A percentile compares a stretch with the other conserved stretches of the same genome.
These are phyloP conservation scores for Malassezia brasiliensis DNA, from an alignment of 1,284 basidiomycete species.

Conservation along the genomic window DNA sequence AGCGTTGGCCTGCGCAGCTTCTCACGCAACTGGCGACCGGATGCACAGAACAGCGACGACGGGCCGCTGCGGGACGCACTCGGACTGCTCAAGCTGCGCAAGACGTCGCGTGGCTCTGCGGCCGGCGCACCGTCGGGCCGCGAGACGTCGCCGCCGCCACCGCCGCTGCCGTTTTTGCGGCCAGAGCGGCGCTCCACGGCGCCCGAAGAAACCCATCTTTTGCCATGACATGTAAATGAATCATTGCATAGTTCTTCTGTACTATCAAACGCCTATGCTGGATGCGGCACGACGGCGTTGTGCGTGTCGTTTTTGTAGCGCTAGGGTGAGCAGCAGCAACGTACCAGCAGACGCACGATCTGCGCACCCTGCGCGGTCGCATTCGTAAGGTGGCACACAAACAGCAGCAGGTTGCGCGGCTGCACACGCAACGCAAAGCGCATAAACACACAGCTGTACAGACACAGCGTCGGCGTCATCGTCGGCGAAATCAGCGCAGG, in stretches of 20 bases:
- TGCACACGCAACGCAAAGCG: constrained; percentile 45
- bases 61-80: background rate
- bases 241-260: constrained; percentile 1
- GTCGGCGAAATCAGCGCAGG: constrained; percentile 44
- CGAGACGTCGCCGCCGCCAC: no score
- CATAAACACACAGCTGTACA: constrained; percentile 45
- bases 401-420: constrained; percentile 44
- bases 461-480: constrained; percentile 39
- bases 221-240: background rate
- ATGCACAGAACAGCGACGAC: background rate
- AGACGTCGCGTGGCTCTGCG: background rate
- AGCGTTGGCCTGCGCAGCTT: background rate
- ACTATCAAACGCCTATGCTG: background rate
- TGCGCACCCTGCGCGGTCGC: constrained; percentile 39
- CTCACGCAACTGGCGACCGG: background rate
- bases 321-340: constrained; percentile 12
- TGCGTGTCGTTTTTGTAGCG: background rate
- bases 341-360: constrained; percentile 32
- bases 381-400: constrained; percentile 44
- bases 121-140: no score
- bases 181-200: background rate
- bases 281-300: no score
- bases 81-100: constrained; percentile 4
- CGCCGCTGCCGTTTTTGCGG: no score
- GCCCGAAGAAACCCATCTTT: background rate